Conservation (phyloP, 371 early-diverging fungal species). For the Caulochytrium protostelioides region DNA sequence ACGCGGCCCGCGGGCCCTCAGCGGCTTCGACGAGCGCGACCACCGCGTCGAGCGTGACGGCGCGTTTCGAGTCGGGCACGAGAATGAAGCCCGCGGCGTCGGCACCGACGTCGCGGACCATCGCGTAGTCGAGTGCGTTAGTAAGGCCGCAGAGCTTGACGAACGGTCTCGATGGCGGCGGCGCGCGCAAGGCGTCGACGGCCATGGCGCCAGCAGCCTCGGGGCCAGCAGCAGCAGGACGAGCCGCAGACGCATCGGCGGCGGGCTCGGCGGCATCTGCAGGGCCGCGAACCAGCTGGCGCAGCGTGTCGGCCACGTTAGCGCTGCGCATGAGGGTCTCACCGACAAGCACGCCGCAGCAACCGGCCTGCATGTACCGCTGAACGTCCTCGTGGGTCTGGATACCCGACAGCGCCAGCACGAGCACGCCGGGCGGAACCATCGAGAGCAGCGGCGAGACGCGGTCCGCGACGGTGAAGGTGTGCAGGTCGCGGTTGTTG, state of each 20-base stretch:
- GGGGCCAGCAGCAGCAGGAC: conserved; percentile 4
- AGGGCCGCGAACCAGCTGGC: conserved; percentile 23
- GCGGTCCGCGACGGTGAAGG: conserved; percentile 72
- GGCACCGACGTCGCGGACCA: conserved; percentile 57
- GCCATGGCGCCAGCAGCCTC: conserved; percentile 14
- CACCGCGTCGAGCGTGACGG: conserved; percentile 36
- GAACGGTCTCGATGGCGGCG: conserved; percentile 11
- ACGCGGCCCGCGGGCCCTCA: conserved; percentile 16
- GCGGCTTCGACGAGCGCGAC: conserved; percentile 38
- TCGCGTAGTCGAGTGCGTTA: conserved; percentile 53
- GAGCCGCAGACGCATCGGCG: neutral
- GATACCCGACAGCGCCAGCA: conserved; percentile 82
- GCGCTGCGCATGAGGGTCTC: conserved; percentile 81
- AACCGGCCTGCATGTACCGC: conserved; percentile 42
- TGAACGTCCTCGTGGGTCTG: conserved; percentile 60
- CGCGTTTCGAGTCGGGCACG: conserved; percentile 31
- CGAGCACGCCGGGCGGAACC: conserved; percentile 41
- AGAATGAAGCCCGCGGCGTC: conserved; percentile 81
- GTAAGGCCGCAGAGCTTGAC: conserved; percentile 85
- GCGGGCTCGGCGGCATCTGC: conserved; percentile 1
- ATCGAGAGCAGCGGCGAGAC: conserved; percentile 51
- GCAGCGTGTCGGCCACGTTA: conserved; percentile 49
- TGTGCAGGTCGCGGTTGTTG: conserved; percentile 89
- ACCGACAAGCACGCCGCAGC: conserved; percentile 72
- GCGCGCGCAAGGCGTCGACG: conserved; percentile 1